Evolutionary conservation across 192 early-diverging fungal genomes (phyloP).

Genomic region (Mycoemilia scoparia): DNA sequence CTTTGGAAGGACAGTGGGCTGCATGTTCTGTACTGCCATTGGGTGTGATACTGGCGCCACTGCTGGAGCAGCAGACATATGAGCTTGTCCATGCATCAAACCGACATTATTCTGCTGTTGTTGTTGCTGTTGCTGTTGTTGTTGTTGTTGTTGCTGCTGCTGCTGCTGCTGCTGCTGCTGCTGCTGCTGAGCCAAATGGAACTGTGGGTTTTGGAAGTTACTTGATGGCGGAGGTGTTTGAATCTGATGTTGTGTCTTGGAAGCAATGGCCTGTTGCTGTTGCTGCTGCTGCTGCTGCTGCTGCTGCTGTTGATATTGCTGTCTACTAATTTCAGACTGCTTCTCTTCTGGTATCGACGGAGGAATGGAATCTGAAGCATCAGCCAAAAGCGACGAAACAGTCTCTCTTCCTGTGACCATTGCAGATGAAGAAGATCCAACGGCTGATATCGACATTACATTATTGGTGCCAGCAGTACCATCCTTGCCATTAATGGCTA

Average conservation of each 20-base stretch:
- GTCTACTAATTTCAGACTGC: constrained; percentile 32
- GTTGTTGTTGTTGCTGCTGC: constrained; percentile 1
- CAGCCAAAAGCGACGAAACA: constrained; percentile 12
- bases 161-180: constrained; percentile 2
- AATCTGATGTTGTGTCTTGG: constrained; percentile 23
- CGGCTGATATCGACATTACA: constrained; percentile 11
- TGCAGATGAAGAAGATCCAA: not conserved
- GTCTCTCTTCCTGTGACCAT: constrained; percentile 1
- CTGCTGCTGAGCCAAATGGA: constrained; percentile 6
- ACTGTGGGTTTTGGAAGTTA: constrained; percentile 4
- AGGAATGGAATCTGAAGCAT: constrained; percentile 22
- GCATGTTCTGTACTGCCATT: too few species aligned
- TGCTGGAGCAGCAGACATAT: too few species aligned
- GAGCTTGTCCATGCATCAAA: too few species aligned
- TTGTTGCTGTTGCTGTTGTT: constrained; percentile 4
- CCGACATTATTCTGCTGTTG: not conserved
- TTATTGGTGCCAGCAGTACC: constrained; percentile 6
- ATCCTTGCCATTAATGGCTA: constrained; percentile 5
- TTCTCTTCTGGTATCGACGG: constrained; percentile 29
- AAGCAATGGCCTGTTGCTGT: constrained; percentile 9
- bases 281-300: constrained; percentile 14
- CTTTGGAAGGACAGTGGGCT: too few species aligned
- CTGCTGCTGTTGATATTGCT: constrained; percentile 18
- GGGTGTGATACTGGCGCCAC: too few species aligned
- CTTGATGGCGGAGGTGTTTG: constrained; percentile 13